phyloP scores from a whole-genome alignment of 306 rosid genomes.

The Cucumis sativus region DNA sequence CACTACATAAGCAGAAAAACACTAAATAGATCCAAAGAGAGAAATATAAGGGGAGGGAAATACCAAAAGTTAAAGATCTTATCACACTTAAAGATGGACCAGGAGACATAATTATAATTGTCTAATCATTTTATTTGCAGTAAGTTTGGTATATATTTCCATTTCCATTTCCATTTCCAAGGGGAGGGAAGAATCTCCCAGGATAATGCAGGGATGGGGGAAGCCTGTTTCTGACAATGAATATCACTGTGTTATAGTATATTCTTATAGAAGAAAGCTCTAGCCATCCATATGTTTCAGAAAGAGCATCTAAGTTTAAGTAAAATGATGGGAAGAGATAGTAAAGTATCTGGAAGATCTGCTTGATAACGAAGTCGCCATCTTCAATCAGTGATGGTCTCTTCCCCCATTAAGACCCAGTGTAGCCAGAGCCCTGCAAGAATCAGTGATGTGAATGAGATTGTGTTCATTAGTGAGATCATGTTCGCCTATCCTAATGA shows the following conservation, averaged over 20 bases:
- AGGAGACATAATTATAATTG: not conserved
- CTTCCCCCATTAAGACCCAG: slow-evolving; percentile 37
- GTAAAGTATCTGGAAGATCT: slow-evolving; percentile 13
- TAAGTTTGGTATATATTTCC: slow-evolving; percentile 13
- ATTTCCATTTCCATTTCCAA: slow-evolving; percentile 12
- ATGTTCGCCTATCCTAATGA: not conserved
- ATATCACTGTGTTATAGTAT: not conserved
- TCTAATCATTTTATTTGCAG: slow-evolving; percentile 18
- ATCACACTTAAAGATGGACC: not conserved
- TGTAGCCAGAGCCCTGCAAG: slow-evolving; percentile 43
- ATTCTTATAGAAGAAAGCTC: slow-evolving; percentile 12
- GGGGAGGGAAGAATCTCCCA: slow-evolving; percentile 7
- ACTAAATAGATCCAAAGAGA: not conserved
- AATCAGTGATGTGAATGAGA: too few species aligned
- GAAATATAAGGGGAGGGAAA: not conserved
- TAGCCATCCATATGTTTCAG: slow-evolving; percentile 1
- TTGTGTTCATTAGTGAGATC: not conserved
- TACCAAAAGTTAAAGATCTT: not conserved
- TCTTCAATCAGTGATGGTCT: slow-evolving; percentile 35
- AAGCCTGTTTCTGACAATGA: slow-evolving; percentile 16
- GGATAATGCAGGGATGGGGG: slow-evolving; percentile 6
- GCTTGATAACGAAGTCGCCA: slow-evolving; percentile 6
- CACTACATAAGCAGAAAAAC: not conserved
- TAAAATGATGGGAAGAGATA: slow-evolving; percentile 15
- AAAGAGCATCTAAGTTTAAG: slow-evolving; percentile 11